Evolutionary conservation across 2,329 filamentous ascomycete species (phyloP), one percentile per base, ranked within the genome.

Genomic region (Biscogniauxia marginata): DNA sequence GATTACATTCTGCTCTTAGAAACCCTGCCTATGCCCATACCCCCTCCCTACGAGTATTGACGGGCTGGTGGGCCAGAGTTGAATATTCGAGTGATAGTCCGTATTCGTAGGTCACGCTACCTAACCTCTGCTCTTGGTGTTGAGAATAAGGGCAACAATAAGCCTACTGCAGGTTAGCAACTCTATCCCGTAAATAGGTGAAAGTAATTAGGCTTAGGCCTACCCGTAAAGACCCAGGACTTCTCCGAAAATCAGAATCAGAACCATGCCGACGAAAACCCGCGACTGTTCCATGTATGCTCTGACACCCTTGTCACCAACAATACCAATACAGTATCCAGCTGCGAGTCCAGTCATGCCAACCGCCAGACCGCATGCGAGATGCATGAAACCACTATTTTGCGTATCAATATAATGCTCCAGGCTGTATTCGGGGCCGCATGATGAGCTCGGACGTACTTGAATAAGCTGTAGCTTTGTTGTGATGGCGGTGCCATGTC

Each of bases 181-280:
- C 8, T 20, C 34, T 24, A 23, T 9, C 13, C 30, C 23, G 44
- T n/a, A 51, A 18, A 20, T 47, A 44, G 23, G 47, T 4, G 47
- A 16, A 22, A 19, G 19, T 5, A 16, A 6, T 3, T 4, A 60
- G 73, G 30, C 13, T 3, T 11, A 39, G 6, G n/a, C 88, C 65
- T 81, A 96, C 91, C 95, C 95, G 70, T 99, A 99, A 25, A 99
- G 87, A 74, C 95, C 95, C 72, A 99, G 74, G 18, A 99, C 95
- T 81, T 99, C 95, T 55, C 91, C 95, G 72, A 99, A 99, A 84
- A 99, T 99, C 62, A 98, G 83, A 66, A 98, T 98, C 68, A 99
- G 78, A 48, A 99, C 93, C 95, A 98, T 98, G 74, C 95, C 95
- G 50, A 99, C 95, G 67, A 97, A 99, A 64, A 99, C 89, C 62